A percentile compares a stretch with the other conserved stretches of the same genome.
These are phyloP conservation scores for Arachis hypogaea DNA, from an alignment of 306 rosid species.

Conservation along the genomic window DNA sequence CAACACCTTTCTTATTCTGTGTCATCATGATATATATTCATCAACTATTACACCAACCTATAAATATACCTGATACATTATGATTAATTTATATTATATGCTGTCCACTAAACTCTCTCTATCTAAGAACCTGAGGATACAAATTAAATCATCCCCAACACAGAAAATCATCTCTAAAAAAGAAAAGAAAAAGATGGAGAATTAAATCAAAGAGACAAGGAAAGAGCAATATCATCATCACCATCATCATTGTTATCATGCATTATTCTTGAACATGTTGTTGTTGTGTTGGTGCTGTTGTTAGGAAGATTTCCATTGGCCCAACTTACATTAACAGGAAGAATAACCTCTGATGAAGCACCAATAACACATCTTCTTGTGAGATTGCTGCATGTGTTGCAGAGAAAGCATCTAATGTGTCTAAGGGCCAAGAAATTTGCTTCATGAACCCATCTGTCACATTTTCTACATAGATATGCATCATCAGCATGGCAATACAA, in stretches of 20 bases:
- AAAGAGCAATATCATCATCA: conserved; percentile 15
- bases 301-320: conserved; percentile 30
- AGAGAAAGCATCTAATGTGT: conserved; percentile 75
- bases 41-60: background rate
- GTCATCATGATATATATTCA: background rate
- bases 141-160: background rate
- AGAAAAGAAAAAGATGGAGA: background rate
- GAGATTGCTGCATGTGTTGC: conserved; percentile 68
- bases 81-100: background rate
- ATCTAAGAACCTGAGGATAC: background rate
- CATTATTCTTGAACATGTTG: conserved; percentile 39
- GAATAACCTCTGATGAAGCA: conserved; percentile 55
- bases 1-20: background rate
- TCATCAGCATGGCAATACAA: conserved; percentile 82
- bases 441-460: conserved; percentile 74
- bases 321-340: conserved; percentile 56
- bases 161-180: conserved; percentile 14
- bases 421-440: conserved; percentile 77
- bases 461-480: conserved; percentile 71
- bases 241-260: background rate
- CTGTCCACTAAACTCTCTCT: conserved; percentile 9
- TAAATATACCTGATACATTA: too few relatives aligned
- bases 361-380: conserved; percentile 63
- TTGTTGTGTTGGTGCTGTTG: conserved; percentile 17
- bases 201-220: conserved; percentile 38